Evolutionary conservation across 495 filamentous ascomycete genomes (phyloP), one percentile per base, ranked within the genome.

Genomic region (Entonaema liquescens): DNA sequence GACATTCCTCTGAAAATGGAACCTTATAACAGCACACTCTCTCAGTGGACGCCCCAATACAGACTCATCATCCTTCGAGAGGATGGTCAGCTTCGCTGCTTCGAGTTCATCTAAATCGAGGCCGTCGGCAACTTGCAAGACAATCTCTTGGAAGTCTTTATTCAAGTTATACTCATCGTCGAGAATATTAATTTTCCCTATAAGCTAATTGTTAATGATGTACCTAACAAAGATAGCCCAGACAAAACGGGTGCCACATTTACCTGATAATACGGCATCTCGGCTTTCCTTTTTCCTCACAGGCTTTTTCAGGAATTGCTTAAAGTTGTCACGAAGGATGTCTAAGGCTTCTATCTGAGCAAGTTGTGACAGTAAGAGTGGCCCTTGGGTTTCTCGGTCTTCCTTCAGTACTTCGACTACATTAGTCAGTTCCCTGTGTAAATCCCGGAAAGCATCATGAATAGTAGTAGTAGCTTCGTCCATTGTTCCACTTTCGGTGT

Each of bases 41-140:
- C 91, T 81, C 68, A 89, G 83, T 23, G 92, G 80, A 29, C 93
- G 86, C 62, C 92, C 92, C 26, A 93, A 82, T 15, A 83, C 71
- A 52, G 88, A 83, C 9, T 88, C 82, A 68, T 92, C 88, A 53
- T 87, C 83, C 74, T 91, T 86, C 6, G 91, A 87, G 40, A 85
- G 84, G 17, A 96, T 77, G 62, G 95, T 87, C 25, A 97, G 81
- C 52, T 84, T 78, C 6, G 94, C 92, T 21, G 96, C 90, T 74
- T 93, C 83, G 54, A 97, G 70, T 78, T 99, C 95, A 79, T 99
- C 95, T 28, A 99, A 84, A 70, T 97, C 87, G 59, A 98, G 83
- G 25, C 89, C 89, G 80, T 98, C 95, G 56, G 94, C 92, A 38
- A 98, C 79, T 75, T 92, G 85, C 17, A 94, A 83, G 35, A 90